Base-by-base conservation (phyloP, 495 filamentous ascomycete species). In the Corynascus novoguineensis region DNA sequence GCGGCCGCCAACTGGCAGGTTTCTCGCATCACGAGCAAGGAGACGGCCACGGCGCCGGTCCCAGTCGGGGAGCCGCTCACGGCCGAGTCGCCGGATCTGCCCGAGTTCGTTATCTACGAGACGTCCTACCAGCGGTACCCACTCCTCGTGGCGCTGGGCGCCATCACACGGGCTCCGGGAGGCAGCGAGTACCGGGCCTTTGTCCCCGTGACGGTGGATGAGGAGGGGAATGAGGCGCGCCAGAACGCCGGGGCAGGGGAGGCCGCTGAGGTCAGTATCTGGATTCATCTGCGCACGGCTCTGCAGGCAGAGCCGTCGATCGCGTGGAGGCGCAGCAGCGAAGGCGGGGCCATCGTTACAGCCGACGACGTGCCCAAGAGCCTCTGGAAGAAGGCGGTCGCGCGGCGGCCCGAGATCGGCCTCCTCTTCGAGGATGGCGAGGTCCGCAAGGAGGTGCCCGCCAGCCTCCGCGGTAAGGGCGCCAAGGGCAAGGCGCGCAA, bases 381-480 rank as follows among this genome's bases (percentile, higher is more conserved):
- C 14, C 50, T 71, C 38, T 72, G 70, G 70, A 68, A 66, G 60
- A 71, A 68, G 62, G 68, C 68, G 0, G 61, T 69, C 24, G 70
- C 68, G 3, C 60, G 70, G 14, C 64, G 68, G 6, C 66, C 68
- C 0, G 70, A 71, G 46, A 59, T 72, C 14, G 70, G 70, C 3
- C 12, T 68, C 28, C 51, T 72, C 37, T 68, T 71, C 49, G 70
- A 72, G 61, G 64, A 68, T 31, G 70, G 70, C 5, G 55, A 66
- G 51, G 64, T 75, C 14, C 64, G 66, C 34, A 77, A 77, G 61
- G 74, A 77, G 44, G 62, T 77, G 5, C 75, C 75, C 0, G 67
- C 71, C n/a, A 70, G 59, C 25, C 50, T 76, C 17, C 64, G 75
- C 7, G 71, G 75, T 2, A 74, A 75, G 63, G 75, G 72, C 4